Evolutionary conservation across 2,329 filamentous ascomycete species (phyloP).

Genomic region (Diaporthe vexans): DNA sequence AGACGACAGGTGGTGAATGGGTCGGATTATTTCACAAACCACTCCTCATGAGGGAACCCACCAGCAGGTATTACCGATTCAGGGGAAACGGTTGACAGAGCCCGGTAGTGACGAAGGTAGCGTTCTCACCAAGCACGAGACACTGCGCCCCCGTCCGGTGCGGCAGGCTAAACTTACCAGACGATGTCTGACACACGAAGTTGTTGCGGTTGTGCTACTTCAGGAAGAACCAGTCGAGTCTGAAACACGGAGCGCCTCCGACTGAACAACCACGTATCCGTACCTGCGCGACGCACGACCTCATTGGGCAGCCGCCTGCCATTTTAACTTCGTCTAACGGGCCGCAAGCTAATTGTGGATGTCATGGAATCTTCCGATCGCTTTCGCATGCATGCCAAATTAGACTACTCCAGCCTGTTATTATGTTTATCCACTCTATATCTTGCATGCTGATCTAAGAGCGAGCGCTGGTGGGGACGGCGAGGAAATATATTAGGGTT

Average conservation of each 20-base stretch:
- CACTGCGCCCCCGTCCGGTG: conserved; percentile 35
- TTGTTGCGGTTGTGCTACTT: conserved; percentile 28
- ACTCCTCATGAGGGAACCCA: conserved; percentile 10
- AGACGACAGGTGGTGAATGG: background rate
- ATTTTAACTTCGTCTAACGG: conserved; percentile 22
- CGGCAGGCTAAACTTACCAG: conserved; percentile 33
- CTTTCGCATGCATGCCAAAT: conserved; percentile 2
- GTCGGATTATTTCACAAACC: conserved; percentile 11
- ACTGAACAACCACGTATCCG: conserved; percentile 10
- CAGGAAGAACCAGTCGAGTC: conserved; percentile 27
- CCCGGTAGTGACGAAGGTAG: conserved; percentile 1
- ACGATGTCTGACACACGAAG: conserved; percentile 38
- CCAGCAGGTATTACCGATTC: conserved; percentile 20
- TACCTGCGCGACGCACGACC: background rate
- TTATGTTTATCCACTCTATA: conserved; percentile 6
- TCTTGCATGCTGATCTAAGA: background rate
- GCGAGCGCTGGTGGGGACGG: background rate
- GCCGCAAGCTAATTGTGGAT: conserved; percentile 28
- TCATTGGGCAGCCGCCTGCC: conserved; percentile 7
- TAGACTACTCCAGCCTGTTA: background rate
- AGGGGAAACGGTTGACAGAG: background rate
- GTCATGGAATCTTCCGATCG: conserved; percentile 5
- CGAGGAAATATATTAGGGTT: background rate
- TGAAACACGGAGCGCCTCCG: conserved; percentile 39
- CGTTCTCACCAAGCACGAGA: conserved; percentile 19